Conservation (phyloP, 495 filamentous ascomycete genomes). For the Amphirosellinia nigrospora region DNA sequence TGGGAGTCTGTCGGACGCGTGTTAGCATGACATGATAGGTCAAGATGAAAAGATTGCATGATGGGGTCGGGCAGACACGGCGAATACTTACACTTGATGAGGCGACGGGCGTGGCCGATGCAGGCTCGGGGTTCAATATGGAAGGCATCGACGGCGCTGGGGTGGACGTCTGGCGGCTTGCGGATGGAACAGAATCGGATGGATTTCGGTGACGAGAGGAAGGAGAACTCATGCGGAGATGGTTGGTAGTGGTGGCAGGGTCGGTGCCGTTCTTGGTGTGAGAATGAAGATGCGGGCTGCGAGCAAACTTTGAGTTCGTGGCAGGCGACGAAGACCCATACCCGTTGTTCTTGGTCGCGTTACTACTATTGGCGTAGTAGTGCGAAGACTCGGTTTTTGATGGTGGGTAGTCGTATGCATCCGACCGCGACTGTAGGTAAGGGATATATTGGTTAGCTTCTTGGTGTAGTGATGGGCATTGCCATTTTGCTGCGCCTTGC, state of each 20-base stretch:
- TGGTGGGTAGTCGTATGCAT: conserved; percentile 56
- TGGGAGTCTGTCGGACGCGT: conserved; percentile 57
- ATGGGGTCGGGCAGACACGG: background rate
- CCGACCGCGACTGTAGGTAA: conserved; percentile 52
- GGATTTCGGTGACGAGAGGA: conserved; percentile 47
- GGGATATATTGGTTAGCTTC: conserved; percentile 29
- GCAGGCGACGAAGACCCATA: conserved; percentile 60
- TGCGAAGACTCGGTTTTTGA: conserved; percentile 42
- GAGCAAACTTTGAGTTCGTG: conserved; percentile 59
- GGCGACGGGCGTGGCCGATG: conserved; percentile 36
- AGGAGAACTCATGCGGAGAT: conserved; percentile 59
- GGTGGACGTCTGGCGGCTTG: conserved; percentile 53
- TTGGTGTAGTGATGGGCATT: background rate
- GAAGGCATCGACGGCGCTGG: conserved; percentile 47
- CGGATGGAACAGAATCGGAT: conserved; percentile 47
- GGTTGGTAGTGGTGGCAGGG: conserved; percentile 53
- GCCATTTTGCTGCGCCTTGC: background rate
- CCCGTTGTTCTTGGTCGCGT: conserved; percentile 48
- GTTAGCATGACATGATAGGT: conserved; percentile 8
- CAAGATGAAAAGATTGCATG: background rate
- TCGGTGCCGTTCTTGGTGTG: conserved; percentile 56
- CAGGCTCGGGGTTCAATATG: conserved; percentile 54
- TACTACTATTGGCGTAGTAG: conserved; percentile 47
- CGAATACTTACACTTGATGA: conserved; percentile 46
- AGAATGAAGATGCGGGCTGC: conserved; percentile 54